Conservation (phyloP, 257 asterid genomes). For the Haberlea rhodopensis region DNA sequence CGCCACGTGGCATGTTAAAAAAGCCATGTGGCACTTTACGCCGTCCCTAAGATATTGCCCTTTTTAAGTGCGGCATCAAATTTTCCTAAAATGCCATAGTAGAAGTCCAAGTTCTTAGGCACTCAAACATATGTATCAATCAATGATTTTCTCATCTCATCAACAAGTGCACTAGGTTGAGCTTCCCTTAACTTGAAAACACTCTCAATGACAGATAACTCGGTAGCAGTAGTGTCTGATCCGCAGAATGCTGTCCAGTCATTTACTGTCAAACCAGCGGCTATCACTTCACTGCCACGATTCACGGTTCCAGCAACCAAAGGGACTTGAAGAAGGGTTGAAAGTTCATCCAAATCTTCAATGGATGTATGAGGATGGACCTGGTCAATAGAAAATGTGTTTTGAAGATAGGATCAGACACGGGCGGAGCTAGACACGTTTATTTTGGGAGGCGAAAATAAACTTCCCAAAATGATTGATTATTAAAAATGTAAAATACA, state of each 20-base stretch:
- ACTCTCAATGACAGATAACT: conserved; percentile 71
- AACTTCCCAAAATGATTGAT: too few species aligned
- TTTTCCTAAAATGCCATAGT: too few species aligned
- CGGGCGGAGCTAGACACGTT: too few species aligned
- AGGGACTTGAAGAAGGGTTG: conserved; percentile 90
- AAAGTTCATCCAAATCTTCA: conserved; percentile 83
- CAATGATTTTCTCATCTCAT: conserved; percentile 84
- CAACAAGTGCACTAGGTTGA: conserved; percentile 73
- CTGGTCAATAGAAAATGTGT: conserved; percentile 32
- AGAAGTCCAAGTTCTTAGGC: not conserved
- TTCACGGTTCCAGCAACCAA: conserved; percentile 87
- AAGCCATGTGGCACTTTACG: too few species aligned
- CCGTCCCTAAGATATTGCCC: too few species aligned
- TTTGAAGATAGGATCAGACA: not conserved
- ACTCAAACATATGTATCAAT: conserved; percentile 66
- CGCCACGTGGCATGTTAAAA: too few species aligned
- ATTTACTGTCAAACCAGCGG: conserved; percentile 76
- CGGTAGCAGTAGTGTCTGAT: conserved; percentile 93
- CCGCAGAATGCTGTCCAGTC: conserved; percentile 96
- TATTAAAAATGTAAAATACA: too few species aligned
- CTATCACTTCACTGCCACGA: conserved; percentile 84
- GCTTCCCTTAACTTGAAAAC: conserved; percentile 88
- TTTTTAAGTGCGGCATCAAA: too few species aligned
- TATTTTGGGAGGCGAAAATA: too few species aligned
- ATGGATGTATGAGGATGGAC: conserved; percentile 89